phyloP scores from a whole-genome alignment of 2,329 filamentous ascomycete species.

The Talaromyces sp. region DNA sequence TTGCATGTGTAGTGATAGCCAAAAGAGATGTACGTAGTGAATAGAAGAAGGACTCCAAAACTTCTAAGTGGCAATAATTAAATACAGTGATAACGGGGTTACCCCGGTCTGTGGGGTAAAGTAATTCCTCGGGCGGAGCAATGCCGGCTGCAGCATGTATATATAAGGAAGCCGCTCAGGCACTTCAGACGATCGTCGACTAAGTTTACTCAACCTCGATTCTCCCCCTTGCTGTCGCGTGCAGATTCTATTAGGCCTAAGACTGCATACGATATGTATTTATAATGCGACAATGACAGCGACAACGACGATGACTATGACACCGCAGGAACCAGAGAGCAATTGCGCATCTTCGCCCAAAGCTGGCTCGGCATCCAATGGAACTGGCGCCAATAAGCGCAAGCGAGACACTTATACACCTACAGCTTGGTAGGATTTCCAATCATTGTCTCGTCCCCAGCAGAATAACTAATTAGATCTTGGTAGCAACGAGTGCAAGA shows the following conservation, averaged over 20 bases:
- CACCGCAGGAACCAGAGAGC: background rate
- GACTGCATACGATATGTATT: background rate
- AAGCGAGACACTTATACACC: background rate
- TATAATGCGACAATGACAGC: background rate
- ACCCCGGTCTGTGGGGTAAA: background rate
- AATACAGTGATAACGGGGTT: background rate
- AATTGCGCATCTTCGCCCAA: background rate
- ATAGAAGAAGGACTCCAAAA: background rate
- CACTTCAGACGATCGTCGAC: background rate
- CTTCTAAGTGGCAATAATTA: background rate
- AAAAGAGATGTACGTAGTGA: background rate
- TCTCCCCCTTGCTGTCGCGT: constrained; percentile 20
- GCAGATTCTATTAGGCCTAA: constrained; percentile 2
- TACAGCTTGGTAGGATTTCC: background rate
- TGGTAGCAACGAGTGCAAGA: background rate
- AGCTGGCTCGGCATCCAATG: background rate
- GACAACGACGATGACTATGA: background rate
- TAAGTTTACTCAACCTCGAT: constrained; percentile 16
- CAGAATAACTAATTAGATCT: background rate
- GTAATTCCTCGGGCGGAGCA: background rate
- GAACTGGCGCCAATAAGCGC: background rate
- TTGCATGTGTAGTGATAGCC: background rate
- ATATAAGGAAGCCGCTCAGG: constrained; percentile 49
- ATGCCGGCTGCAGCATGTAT: constrained; percentile 11
- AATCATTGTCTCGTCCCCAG: background rate